Conservation (phyloP, 2,329 filamentous ascomycete species). For the Ceratocystis papillata region DNA sequence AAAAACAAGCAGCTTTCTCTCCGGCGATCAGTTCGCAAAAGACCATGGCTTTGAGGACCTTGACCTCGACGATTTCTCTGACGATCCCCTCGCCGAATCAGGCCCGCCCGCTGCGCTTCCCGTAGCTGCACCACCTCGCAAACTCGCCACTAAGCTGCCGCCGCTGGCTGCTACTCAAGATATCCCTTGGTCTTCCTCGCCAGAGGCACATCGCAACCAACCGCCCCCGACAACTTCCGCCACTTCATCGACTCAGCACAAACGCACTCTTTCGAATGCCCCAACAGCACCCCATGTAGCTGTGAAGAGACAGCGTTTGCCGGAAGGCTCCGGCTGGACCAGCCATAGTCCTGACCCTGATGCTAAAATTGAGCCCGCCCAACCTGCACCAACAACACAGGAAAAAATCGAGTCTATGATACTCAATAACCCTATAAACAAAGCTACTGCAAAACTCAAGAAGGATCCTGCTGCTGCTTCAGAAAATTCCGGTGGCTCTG, state of each 20-base stretch:
- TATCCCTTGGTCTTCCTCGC: conserved; percentile 14
- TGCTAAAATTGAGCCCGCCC: conserved; percentile 31
- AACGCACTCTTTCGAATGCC: conserved; percentile 6
- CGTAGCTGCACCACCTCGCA: conserved; percentile 6
- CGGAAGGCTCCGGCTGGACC: conserved; percentile 5
- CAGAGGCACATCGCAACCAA: not conserved
- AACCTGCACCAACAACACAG: conserved; percentile 7
- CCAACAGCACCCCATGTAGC: not conserved
- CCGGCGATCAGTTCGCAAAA: conserved; percentile 19
- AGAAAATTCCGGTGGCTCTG: not conserved
- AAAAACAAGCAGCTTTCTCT: not conserved
- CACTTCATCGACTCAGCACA: not conserved
- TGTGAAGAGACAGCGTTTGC: conserved; percentile 20
- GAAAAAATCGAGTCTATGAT: conserved; percentile 17
- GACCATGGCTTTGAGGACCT: conserved; percentile 24
- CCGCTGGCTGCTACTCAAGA: conserved; percentile 5
- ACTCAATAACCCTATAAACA: not conserved
- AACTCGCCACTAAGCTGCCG: conserved; percentile 15
- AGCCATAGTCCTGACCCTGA: not conserved
- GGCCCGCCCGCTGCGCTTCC: conserved; percentile 18
- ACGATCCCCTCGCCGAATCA: conserved; percentile 21
- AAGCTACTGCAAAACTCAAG: not conserved
- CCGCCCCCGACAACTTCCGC: not conserved
- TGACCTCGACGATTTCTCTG: conserved; percentile 21
- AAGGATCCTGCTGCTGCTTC: not conserved